Conservation (phyloP, 2,329 filamentous ascomycete genomes). For the Chaetomiaceae sp. region DNA sequence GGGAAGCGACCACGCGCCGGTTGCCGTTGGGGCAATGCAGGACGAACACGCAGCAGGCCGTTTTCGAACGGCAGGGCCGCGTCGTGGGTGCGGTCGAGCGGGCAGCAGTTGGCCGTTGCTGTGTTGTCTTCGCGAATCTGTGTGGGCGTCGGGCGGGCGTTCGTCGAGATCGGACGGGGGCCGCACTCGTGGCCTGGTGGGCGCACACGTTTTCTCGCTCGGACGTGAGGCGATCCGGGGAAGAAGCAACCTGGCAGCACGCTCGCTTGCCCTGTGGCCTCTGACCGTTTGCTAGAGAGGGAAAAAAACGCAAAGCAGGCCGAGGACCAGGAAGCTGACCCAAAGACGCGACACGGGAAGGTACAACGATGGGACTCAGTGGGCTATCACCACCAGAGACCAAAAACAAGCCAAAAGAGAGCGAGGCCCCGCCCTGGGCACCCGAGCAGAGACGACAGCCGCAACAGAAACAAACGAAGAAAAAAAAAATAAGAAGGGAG, state of each 20-base stretch:
- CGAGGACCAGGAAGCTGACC: neutral
- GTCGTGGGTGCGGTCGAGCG: no score
- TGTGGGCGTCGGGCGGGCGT: no score
- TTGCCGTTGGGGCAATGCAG: constrained; percentile 1
- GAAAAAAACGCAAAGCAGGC: no score
- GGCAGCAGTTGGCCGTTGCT: constrained; percentile 13
- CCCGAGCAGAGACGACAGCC: neutral
- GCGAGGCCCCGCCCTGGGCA: neutral
- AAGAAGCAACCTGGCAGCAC: constrained; percentile 3
- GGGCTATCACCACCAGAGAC: constrained; percentile 1
- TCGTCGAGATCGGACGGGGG: constrained; percentile 6
- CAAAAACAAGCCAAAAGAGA: constrained; percentile 9
- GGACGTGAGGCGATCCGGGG: constrained; percentile 5
- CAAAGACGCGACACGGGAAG: constrained; percentile 11
- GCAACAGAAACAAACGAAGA: neutral
- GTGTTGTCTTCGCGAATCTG: no score
- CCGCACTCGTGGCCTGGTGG: constrained; percentile 2
- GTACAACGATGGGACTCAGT: constrained; percentile 10
- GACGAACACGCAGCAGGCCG: neutral
- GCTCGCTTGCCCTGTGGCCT: no score
- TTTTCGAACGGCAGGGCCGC: neutral
- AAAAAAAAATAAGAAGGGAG: neutral
- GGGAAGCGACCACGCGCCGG: neutral
- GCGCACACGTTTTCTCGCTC: constrained; percentile 3
- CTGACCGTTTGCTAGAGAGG: constrained; percentile 7